phyloP scores from a whole-genome alignment of 129 eudicot genomes.

The Helianthus annuus region DNA sequence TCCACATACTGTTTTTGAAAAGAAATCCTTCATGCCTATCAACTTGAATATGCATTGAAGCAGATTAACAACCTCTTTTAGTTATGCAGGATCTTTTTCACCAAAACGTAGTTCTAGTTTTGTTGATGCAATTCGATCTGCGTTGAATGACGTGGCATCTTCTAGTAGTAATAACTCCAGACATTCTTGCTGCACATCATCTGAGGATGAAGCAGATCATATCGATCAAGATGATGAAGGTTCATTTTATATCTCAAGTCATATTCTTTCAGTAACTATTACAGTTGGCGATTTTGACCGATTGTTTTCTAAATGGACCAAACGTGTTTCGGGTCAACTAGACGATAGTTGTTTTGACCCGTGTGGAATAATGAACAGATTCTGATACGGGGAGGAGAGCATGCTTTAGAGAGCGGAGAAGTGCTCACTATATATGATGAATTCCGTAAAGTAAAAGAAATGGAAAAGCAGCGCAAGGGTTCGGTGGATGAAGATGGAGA shows the following conservation, averaged over 20 bases:
- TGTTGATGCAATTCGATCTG: constrained; percentile 67
- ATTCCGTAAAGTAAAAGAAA: no score
- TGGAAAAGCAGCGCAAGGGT: no score
- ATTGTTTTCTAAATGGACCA: neutral
- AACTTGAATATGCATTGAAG: neutral
- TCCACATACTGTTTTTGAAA: neutral
- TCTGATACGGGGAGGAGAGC: no score
- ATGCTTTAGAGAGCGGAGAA: no score
- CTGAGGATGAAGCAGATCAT: constrained; percentile 80
- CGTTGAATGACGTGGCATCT: constrained; percentile 70
- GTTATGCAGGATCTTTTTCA: constrained; percentile 61
- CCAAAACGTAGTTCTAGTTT: constrained; percentile 52
- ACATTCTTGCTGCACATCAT: constrained; percentile 74
- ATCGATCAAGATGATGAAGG: constrained; percentile 72
- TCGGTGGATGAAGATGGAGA: no score
- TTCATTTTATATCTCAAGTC: neutral
- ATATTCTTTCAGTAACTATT: neutral
- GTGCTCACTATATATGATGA: no score
- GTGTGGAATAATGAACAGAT: no score
- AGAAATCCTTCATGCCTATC: neutral
- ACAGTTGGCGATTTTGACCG: neutral
- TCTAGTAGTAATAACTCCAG: constrained; percentile 36
- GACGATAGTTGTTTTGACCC: neutral
- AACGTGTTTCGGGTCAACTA: neutral
- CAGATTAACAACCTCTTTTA: no score